Conservation (phyloP, 1,284 basidiomycete genomes). For the Grifola frondosa region DNA sequence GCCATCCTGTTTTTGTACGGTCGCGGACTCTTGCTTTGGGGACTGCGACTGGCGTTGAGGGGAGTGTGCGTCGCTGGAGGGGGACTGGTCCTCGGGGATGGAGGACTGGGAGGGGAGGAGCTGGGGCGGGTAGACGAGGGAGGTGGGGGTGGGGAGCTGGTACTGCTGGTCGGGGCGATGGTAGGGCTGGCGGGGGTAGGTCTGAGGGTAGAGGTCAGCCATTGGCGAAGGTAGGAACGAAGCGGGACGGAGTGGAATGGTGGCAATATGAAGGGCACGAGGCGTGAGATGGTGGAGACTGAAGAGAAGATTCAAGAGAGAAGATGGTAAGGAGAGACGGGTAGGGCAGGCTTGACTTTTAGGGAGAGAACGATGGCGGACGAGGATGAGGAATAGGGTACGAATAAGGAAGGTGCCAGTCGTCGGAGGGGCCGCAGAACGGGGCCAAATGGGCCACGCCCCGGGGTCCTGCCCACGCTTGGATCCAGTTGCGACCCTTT, state of each 20-base stretch:
- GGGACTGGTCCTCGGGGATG: constrained; percentile 44
- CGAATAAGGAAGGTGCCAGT: constrained; percentile 1
- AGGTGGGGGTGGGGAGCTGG: constrained; percentile 31
- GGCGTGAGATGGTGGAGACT: constrained; percentile 30
- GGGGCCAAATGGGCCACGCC: constrained; percentile 12
- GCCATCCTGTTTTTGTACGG: constrained; percentile 46
- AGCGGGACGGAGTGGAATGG: constrained; percentile 28
- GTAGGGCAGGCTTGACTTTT: constrained; percentile 13
- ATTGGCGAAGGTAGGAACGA: constrained; percentile 35
- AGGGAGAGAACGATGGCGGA: constrained; percentile 13
- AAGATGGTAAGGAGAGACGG: constrained; percentile 31
- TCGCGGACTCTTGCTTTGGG: constrained; percentile 37
- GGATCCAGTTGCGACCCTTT: too few relatives aligned
- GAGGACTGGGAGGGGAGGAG: constrained; percentile 50
- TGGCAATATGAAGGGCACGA: constrained; percentile 31
- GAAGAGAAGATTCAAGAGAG: constrained; percentile 35
- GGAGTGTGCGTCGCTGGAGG: constrained; percentile 28
- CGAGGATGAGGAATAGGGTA: neutral
- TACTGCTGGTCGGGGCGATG: constrained; percentile 28
- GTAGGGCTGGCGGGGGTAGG: constrained; percentile 45
- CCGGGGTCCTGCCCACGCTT: too few relatives aligned
- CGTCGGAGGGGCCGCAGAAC: constrained; percentile 15
- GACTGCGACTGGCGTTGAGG: constrained; percentile 31
- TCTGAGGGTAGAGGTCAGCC: constrained; percentile 72
- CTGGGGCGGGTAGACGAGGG: constrained; percentile 47